Conservation (phyloP, 805 yeast genomes). For the Torulaspora microellipsoides region DNA sequence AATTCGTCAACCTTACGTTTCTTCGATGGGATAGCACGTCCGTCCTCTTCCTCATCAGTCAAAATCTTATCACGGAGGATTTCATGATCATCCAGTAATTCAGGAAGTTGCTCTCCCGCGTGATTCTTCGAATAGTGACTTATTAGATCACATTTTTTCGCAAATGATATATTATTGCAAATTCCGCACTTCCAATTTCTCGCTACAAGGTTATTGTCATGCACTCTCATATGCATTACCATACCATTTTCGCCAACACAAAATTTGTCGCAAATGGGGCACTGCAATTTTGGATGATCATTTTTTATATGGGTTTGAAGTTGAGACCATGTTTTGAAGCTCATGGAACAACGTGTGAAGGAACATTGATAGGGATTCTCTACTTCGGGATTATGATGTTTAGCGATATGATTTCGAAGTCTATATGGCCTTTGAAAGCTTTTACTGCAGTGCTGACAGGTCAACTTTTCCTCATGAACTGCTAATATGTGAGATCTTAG, state of each 20-base stretch:
- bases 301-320: conserved; percentile 65
- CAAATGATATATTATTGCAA: conserved; percentile 46
- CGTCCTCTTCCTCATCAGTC: not conserved
- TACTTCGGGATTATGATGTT: conserved; percentile 51
- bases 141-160: conserved; percentile 52
- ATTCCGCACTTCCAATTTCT: conserved; percentile 63
- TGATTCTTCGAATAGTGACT: conserved; percentile 55
- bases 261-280: conserved; percentile 60
- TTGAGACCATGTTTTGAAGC: conserved; percentile 69
- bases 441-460: conserved; percentile 61
- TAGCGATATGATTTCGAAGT: conserved; percentile 60
- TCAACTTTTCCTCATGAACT: conserved; percentile 52
- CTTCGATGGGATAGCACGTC: not conserved
- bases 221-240: conserved; percentile 67
- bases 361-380: conserved; percentile 50
- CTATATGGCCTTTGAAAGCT: conserved; percentile 60
- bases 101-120: conserved; percentile 5
- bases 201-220: conserved; percentile 49
- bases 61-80: no score
- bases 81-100: no score
- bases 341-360: conserved; percentile 52
- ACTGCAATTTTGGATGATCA: conserved; percentile 66
- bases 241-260: conserved; percentile 72
- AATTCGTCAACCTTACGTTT: conserved; percentile 16
- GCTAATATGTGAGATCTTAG: conserved; percentile 65